Evolutionary conservation across 768 basidiomycete species (phyloP).

Genomic region (Candolleomyces eurysporus): DNA sequence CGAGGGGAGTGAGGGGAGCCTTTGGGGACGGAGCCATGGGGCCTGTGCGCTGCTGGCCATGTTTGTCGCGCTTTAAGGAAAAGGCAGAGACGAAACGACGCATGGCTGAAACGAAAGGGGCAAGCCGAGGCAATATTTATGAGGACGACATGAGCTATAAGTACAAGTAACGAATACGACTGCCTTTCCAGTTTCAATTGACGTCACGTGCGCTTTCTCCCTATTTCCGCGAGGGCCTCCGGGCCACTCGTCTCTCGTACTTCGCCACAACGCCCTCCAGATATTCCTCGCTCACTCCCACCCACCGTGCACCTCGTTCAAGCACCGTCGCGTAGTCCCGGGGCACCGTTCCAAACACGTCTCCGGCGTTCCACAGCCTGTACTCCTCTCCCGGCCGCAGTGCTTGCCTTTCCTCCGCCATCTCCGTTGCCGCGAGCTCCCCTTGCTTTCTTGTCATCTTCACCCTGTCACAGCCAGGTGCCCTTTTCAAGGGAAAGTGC

Average conservation of each 20-base stretch:
- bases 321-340: conserved; percentile 52
- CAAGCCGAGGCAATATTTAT: conserved; percentile 10
- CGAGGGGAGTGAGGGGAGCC: conserved; percentile 11
- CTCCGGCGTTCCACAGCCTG: conserved; percentile 64
- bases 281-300: conserved; percentile 52
- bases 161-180: background rate
- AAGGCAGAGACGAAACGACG: conserved; percentile 66
- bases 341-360: conserved; percentile 58
- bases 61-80: conserved; percentile 41
- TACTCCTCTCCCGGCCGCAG: conserved; percentile 59
- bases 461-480: background rate
- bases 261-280: conserved; percentile 56
- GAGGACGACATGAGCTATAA: no score
- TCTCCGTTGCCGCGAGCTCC: conserved; percentile 13
- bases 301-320: conserved; percentile 48
- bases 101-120: conserved; percentile 35
- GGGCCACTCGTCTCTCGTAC: conserved; percentile 61
- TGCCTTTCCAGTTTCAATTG: background rate
- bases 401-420: conserved; percentile 8
- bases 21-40: conserved; percentile 1
- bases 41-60: conserved; percentile 13
- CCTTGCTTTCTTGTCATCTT: conserved; percentile 13
- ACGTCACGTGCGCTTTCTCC: conserved; percentile 6
- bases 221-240: conserved; percentile 42
- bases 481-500: conserved; percentile 38